Base-by-base conservation (phyloP, 2,329 filamentous ascomycete genomes). In the Penicillium sp. region DNA sequence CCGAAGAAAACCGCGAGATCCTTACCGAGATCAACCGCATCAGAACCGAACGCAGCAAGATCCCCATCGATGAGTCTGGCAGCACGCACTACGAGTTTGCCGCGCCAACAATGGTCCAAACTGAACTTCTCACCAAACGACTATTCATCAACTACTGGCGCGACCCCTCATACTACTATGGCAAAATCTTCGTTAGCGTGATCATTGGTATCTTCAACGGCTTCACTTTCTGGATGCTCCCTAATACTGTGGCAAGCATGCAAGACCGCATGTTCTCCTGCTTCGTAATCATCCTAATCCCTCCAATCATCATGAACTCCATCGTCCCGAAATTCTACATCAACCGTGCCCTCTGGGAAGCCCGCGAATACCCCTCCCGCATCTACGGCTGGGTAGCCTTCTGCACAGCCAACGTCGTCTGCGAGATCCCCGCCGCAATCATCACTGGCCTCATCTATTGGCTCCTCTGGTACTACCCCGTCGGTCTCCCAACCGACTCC, bases 371-470 rank as follows among this genome's bases (percentile, higher is more conserved):
- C 16, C 89, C 89, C 1, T 87, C 84, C 4, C 82, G 88, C 21
- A 91, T 91, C 57, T 93, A 93, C 71, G 87, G 87, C 52, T 92
- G 89, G 87, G 74, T 89, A 33, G 88, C 90, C 0, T 93, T 93
- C 73, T 85, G 82, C 67, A 90, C 88, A 0, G 88, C 90, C 0
- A 87, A 89, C 65, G 80, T 92, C 4, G 78, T 93, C 16, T 84
- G 83, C 31, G 90, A 93, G 68, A 87, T 93, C 22, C 90, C 90
- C 0, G 82, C 83, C 43, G 85, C 88, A 1, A 83, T 92, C 60
- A 68, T 90, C 33, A 81, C 82, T 1, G 81, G 80, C 0, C 77
- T 88, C 1, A 72, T 93, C 21, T 93, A 92, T 77, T 93, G 83
- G 80, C 73, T 86, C 0, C 75, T 91, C 0, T 93, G 89, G 89